Percentiles rank a stretch among this genome's conserved stretches.
phyloP scores from a whole-genome alignment of 2,329 filamentous ascomycete genomes.

The Atkinsonella hypoxylon region DNA sequence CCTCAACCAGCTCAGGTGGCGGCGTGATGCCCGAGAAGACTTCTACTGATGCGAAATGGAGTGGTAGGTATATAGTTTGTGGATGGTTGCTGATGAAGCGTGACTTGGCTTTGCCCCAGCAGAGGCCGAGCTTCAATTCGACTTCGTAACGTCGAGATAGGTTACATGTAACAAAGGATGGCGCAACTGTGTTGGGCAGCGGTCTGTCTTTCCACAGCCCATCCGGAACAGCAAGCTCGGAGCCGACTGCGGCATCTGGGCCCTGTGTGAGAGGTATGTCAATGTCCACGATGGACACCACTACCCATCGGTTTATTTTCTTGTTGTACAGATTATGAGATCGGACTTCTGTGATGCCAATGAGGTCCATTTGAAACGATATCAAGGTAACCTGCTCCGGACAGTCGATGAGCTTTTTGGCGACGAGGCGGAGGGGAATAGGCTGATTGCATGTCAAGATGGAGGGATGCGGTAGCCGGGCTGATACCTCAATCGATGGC shows the following conservation, averaged over 20 bases:
- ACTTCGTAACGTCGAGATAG: slow-evolving; percentile 71
- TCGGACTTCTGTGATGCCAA: slow-evolving; percentile 67
- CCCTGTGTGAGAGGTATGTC: slow-evolving; percentile 53
- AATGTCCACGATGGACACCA: slow-evolving; percentile 61
- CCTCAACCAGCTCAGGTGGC: slow-evolving; percentile 61
- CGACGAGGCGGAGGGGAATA: slow-evolving; percentile 66
- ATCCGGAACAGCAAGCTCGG: slow-evolving; percentile 58
- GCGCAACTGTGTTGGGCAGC: slow-evolving; percentile 77
- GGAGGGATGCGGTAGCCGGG: slow-evolving; percentile 73
- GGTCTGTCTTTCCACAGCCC: slow-evolving; percentile 59
- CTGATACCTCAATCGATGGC: slow-evolving; percentile 64
- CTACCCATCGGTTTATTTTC: slow-evolving; percentile 64
- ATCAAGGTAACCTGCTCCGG: slow-evolving; percentile 62
- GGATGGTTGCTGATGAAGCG: slow-evolving; percentile 14
- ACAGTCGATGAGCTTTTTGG: slow-evolving; percentile 62
- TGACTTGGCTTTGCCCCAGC: slow-evolving; percentile 50
- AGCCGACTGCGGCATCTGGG: slow-evolving; percentile 43
- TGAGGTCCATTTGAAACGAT: slow-evolving; percentile 68
- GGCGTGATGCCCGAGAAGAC: slow-evolving; percentile 84
- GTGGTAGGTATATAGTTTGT: slow-evolving; percentile 65
- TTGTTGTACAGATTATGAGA: slow-evolving; percentile 62
- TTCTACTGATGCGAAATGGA: slow-evolving; percentile 61
- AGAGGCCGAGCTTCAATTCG: slow-evolving; percentile 67
- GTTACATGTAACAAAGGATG: slow-evolving; percentile 83
- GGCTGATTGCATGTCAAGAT: slow-evolving; percentile 84